Evolutionary conservation across 2,329 filamentous ascomycete genomes (phyloP).

Genomic region (Aspergillus novoparasiticus): DNA sequence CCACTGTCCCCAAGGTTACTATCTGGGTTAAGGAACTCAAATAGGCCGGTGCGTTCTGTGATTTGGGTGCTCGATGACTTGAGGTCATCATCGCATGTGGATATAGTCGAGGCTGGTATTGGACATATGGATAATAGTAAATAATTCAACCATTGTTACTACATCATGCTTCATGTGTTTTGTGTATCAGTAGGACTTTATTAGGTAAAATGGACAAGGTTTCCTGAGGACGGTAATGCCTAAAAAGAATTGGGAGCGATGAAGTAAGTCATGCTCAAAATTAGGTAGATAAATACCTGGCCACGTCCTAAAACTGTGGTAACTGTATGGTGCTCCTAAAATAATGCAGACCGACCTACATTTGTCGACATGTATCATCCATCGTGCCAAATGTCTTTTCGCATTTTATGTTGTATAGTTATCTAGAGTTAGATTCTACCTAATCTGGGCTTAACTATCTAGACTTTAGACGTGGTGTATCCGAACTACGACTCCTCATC

Average conservation of each 20-base stretch:
- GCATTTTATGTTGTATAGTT: too few relatives aligned
- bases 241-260: too few relatives aligned
- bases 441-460: background rate
- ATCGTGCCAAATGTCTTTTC: rapidly evolving
- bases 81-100: background rate
- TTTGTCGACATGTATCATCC: too few relatives aligned
- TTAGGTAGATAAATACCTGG: too few relatives aligned
- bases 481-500: too few relatives aligned
- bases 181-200: background rate
- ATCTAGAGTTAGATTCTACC: too few relatives aligned
- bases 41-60: background rate
- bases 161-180: background rate
- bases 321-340: too few relatives aligned
- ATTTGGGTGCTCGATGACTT: background rate
- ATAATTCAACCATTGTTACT: background rate
- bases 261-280: too few relatives aligned
- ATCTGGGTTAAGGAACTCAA: conserved; percentile 12
- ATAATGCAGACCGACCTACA: too few relatives aligned
- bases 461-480: background rate
- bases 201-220: too few relatives aligned
- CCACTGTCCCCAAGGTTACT: background rate
- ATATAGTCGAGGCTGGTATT: background rate
- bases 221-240: too few relatives aligned
- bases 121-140: background rate
- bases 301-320: too few relatives aligned